These are phyloP conservation scores for Phytophthora boehmeriae DNA, from an alignment of 352 stramenopile species.

Conservation along the genomic window DNA sequence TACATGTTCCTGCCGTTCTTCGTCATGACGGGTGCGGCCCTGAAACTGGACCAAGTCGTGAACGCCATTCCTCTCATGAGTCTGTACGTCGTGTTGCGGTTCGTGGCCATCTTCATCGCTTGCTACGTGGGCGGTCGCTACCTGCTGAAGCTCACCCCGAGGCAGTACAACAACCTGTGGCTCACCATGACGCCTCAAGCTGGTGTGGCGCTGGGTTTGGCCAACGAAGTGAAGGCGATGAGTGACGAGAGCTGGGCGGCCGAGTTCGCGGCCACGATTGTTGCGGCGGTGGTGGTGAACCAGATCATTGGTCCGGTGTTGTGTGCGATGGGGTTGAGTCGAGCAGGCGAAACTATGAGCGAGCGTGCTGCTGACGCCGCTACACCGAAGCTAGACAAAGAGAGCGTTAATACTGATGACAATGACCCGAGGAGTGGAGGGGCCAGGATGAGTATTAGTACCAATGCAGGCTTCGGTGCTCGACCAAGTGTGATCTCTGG, in stretches of 20 bases:
- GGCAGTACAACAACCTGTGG: conserved; percentile 78
- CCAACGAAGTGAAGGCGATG: conserved; percentile 62
- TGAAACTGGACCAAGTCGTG: conserved; percentile 72
- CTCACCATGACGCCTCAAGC: conserved; percentile 72
- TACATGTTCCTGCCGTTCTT: conserved; percentile 81
- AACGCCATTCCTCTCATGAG: conserved; percentile 68
- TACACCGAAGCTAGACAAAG: conserved; percentile 7
- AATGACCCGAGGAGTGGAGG: not conserved
- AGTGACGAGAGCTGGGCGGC: conserved; percentile 59
- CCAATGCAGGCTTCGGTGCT: conserved; percentile 4
- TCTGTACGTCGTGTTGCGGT: conserved; percentile 60
- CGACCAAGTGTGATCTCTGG: conserved; percentile 5
- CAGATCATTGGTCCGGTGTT: conserved; percentile 71
- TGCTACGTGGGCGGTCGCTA: conserved; percentile 65
- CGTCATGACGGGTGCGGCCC: conserved; percentile 68
- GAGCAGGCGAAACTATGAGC: conserved; percentile 49
- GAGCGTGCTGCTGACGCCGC: conserved; percentile 21
- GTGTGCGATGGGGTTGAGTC: conserved; percentile 57
- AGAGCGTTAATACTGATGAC: conserved; percentile 1
- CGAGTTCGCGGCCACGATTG: conserved; percentile 67
- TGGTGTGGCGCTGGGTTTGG: conserved; percentile 64
- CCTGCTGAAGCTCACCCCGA: conserved; percentile 55
- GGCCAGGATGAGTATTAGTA: not conserved
- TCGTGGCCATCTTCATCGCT: conserved; percentile 64
- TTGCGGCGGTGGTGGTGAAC: conserved; percentile 70